Base-by-base conservation (phyloP, 2,329 filamentous ascomycete genomes). In the Apiospora koreana region DNA sequence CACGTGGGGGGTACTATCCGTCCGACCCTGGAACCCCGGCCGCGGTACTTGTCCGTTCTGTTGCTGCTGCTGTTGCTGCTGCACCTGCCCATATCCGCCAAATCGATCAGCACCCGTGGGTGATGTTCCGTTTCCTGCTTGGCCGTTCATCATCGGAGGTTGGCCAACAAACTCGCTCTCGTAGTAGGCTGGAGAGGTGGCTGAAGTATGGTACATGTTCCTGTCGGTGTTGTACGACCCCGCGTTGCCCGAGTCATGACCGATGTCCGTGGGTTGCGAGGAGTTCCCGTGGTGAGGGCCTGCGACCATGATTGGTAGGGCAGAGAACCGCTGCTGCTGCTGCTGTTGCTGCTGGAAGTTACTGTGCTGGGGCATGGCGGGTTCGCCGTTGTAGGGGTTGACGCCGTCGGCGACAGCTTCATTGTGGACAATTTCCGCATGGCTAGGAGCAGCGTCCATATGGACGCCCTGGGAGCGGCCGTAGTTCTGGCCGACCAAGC, bases 391-490 rank as follows among this genome's bases (percentile, higher is more conserved):
- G 73, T 89, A 89, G 2, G 87, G 87, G 74, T 90, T 89, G 48
- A 89, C 81, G 8, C 87, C 87, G 71, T 89, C 87, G 72, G 87
- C 80, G 70, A 83, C 80, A 2, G 86, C 87, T 71, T 86, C 82
- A 70, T 85, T 80, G 73, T 84, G 83, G 71, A 87, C 83, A 66
- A 87, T 78, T 68, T 84, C 83, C 10, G 86, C 87, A 69, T 86
- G 81, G 7, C 86, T 87, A 41, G 84, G 85, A 38, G 86, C 81
- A 68, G 85, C 82, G 23, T 85, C 84, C 74, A 87, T 83, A 54
- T 81, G 82, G 12, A 83, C 83, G 69, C 79, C 82, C 62, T 80
- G 80, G 31, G 83, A 85, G 68, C 81, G 83, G 43, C 85, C 85
- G 72, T 87, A 87, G 35, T 78, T 76, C 54, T 82, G 79, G 18